These are phyloP conservation scores for Phytophthora citrophthora DNA, from an alignment of 352 stramenopile species.

Conservation along the genomic window DNA sequence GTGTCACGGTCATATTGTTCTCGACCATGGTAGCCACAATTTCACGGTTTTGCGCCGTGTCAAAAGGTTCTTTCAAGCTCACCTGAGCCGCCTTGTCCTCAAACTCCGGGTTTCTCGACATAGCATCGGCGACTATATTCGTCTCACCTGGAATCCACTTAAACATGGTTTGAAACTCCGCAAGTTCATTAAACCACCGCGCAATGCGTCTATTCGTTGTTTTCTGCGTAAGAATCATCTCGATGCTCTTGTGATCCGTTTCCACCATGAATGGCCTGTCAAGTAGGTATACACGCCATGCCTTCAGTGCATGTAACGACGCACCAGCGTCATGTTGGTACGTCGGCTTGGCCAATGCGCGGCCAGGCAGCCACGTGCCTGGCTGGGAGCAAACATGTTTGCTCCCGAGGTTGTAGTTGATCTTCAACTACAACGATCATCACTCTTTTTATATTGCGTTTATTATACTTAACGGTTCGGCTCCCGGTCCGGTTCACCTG, in stretches of 20 bases:
- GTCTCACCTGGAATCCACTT: conserved; percentile 17
- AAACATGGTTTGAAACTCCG: conserved; percentile 13
- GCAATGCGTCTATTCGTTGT: conserved; percentile 17
- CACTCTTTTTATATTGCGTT: too few species aligned
- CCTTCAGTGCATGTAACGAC: background rate
- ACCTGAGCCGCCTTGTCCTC: conserved; percentile 16
- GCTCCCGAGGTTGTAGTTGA: too few species aligned
- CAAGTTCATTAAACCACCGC: conserved; percentile 24
- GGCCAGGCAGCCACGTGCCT: too few species aligned
- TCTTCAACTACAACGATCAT: too few species aligned
- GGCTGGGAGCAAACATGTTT: too few species aligned
- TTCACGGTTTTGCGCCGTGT: conserved; percentile 3
- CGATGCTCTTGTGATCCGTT: conserved; percentile 28
- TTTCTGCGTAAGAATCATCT: conserved; percentile 26
- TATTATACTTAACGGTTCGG: too few species aligned
- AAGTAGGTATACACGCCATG: conserved; percentile 16
- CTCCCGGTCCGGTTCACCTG: too few species aligned
- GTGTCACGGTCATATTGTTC: too few species aligned
- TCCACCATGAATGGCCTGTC: conserved; percentile 11
- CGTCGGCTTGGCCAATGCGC: too few species aligned
- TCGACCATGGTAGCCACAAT: background rate
- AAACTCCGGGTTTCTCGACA: conserved; percentile 5
- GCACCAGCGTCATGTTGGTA: too few species aligned
- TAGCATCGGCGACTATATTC: background rate
- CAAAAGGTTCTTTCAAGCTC: conserved; percentile 12